Percentiles rank a stretch among this genome's conserved stretches.
phyloP scores from a whole-genome alignment of 2,329 filamentous ascomycete species.

The Phialophora expanda region DNA sequence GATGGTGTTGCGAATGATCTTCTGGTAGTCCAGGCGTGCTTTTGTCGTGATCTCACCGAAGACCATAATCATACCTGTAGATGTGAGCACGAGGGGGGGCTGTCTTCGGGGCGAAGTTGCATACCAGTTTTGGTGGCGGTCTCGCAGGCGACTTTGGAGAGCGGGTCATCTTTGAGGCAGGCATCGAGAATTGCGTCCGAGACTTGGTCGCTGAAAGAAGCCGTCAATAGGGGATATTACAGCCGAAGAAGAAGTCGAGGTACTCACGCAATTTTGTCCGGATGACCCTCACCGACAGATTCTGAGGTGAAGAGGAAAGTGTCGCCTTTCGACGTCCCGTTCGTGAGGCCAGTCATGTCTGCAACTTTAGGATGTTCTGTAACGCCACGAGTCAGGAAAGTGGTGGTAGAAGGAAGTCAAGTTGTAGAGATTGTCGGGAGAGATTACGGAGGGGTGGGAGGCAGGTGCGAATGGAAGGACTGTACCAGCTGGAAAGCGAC shows the following conservation, averaged over 20 bases:
- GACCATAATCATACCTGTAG: conserved; percentile 84
- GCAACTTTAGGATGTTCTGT: not conserved
- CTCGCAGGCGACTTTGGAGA: conserved; percentile 99
- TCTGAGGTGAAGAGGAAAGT: conserved; percentile 91
- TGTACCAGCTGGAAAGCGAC: not conserved
- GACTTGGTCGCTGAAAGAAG: conserved; percentile 75
- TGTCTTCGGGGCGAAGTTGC: conserved; percentile 28
- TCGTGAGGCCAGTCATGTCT: conserved; percentile 35
- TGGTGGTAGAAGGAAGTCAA: conserved; percentile 12
- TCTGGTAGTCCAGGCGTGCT: conserved; percentile 95
- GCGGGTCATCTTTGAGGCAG: conserved; percentile 89
- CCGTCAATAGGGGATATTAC: conserved; percentile 20
- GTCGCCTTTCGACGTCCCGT: conserved; percentile 57
- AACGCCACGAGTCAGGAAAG: not conserved
- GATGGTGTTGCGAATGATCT: conserved; percentile 90
- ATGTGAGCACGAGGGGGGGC: conserved; percentile 18
- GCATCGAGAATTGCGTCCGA: conserved; percentile 98
- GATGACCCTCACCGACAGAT: conserved; percentile 87
- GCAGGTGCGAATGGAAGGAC: conserved; percentile 39
- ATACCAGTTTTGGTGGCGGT: conserved; percentile 98
- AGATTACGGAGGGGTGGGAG: conserved; percentile 20
- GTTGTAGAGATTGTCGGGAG: conserved; percentile 45
- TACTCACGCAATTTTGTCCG: conserved; percentile 85
- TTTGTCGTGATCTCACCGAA: conserved; percentile 99
- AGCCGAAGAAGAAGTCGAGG: conserved; percentile 17